These are phyloP conservation scores for Tilletia indica DNA, from an alignment of 1,284 basidiomycete species.

Conservation along the genomic window DNA sequence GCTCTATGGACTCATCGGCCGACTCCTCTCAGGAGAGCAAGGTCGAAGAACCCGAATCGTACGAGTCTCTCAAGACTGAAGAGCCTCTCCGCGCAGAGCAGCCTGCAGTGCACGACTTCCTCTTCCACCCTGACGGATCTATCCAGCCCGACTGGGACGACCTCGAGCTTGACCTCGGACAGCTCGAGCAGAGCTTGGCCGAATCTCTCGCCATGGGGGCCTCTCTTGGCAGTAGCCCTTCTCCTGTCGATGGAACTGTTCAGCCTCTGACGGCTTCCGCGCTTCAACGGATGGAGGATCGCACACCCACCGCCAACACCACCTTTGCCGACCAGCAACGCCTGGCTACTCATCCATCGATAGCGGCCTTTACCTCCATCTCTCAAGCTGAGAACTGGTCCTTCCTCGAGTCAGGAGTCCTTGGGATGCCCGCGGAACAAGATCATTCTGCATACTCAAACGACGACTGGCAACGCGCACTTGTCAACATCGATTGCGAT, in stretches of 20 bases:
- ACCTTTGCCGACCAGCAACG: background rate
- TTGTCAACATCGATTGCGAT: background rate
- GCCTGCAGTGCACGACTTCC: background rate
- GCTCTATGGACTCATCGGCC: background rate
- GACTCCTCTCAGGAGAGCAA: slow-evolving; percentile 17
- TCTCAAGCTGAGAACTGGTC: slow-evolving; percentile 2
- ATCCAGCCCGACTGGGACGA: slow-evolving; percentile 21
- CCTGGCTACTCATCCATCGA: background rate
- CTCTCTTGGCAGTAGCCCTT: background rate
- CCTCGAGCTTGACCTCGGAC: slow-evolving; percentile 19
- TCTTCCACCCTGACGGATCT: slow-evolving; percentile 11
- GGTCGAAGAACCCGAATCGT: slow-evolving; percentile 23
- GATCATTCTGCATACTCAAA: background rate
- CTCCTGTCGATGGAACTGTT: background rate
- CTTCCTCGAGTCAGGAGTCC: background rate
- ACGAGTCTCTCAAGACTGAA: background rate
- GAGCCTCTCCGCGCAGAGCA: background rate
- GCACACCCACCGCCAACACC: background rate
- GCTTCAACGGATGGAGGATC: background rate
- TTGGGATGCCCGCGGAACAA: background rate
- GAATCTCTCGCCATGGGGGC: background rate
- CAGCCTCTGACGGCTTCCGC: background rate
- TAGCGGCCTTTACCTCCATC: background rate
- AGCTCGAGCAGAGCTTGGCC: slow-evolving; percentile 23
- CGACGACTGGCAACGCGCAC: background rate